A percentile compares a stretch with the other conserved stretches of the same genome.
phyloP scores from a whole-genome alignment of 768 basidiomycete genomes.

The Xanthoconium stramineum region DNA sequence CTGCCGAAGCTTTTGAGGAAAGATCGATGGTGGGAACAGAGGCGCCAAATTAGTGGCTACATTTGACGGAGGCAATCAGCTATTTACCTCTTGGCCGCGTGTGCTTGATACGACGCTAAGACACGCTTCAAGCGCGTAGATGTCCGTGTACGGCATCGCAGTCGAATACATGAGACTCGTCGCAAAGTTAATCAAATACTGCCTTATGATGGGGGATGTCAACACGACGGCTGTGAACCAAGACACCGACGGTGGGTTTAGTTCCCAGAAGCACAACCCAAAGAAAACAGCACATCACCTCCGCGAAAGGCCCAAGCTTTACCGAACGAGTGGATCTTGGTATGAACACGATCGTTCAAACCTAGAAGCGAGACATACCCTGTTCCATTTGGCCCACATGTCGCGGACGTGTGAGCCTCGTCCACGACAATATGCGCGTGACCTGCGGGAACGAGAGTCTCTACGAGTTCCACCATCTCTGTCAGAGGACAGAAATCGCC shows the following conservation, averaged over 20 bases:
- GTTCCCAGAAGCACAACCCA: too few species aligned
- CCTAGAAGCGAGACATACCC: conserved; percentile 43
- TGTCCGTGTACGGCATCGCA: conserved; percentile 17
- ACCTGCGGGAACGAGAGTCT: conserved; percentile 35
- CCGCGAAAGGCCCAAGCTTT: conserved; percentile 33
- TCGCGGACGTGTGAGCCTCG: conserved; percentile 56
- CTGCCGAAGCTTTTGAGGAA: conserved; percentile 14
- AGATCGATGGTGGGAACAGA: neutral
- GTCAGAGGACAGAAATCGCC: conserved; percentile 50
- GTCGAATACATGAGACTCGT: conserved; percentile 23
- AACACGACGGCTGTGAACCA: conserved; percentile 16
- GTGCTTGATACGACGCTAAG: conserved; percentile 23
- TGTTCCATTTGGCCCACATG: conserved; percentile 47
- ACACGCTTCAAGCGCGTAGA: conserved; percentile 39
- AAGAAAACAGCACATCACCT: neutral
- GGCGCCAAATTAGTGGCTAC: neutral
- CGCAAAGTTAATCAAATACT: conserved; percentile 22
- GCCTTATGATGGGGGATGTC: conserved; percentile 14
- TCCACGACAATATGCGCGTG: conserved; percentile 49
- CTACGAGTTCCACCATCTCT: conserved; percentile 39
- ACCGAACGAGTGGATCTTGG: conserved; percentile 52
- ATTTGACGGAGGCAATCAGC: neutral
- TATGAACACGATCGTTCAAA: conserved; percentile 40
- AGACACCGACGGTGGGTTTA: neutral
- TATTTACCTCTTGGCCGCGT: conserved; percentile 19